Evolutionary conservation across 208 protist species (phyloP), one percentile per base, ranked within the genome.

Genomic region (Leptomonas pyrrhocoris): DNA sequence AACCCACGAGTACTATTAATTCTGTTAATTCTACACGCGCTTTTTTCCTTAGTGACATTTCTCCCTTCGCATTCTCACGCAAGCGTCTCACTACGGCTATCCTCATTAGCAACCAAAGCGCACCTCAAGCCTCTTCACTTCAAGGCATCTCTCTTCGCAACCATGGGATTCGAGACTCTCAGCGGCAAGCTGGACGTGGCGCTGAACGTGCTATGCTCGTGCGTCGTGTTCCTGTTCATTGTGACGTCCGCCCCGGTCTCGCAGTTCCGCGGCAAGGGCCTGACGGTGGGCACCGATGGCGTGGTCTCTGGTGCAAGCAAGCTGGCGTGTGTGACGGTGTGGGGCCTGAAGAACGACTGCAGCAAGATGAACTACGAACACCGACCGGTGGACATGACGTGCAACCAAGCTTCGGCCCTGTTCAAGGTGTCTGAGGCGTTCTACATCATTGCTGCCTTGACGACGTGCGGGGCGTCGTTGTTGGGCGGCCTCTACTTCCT

Each of bases 281-380:
- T 79, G 4, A 30, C 18, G 11, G n/a, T 15, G 23, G 31, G 9
- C 36, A 42, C 13, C 31, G 40, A 42, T 19, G 58, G 53, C 16
- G 69, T 57, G 28, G 51, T 28, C 23, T 9, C 16, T 11, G 51
- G 56, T 54, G 68, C 59, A 6, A 50, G 48, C 57, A 80, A 81
- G 72, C 36, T 74, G 15, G 63, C 77, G 21, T 89, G 84, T 40
- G 65, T 89, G 59, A 84, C 84, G 3, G 60, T 68, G 64, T 89
- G 80, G 80, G 84, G 84, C 30, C 12, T 77, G 50, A 89, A 86
- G 74, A 70, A 72, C 21, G 67, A 83, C 51, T 89, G 84, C 78
- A 49, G 43, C 40, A 5, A 54, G 27, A 78, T 67, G 49, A 16
- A 56, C 50, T 69, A 73, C 46, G 66, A 78, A 48, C 43, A 82